Evolutionary conservation across 306 rosid species (phyloP), one percentile per base, ranked within the genome.

Genomic region (Malus asiatica): DNA sequence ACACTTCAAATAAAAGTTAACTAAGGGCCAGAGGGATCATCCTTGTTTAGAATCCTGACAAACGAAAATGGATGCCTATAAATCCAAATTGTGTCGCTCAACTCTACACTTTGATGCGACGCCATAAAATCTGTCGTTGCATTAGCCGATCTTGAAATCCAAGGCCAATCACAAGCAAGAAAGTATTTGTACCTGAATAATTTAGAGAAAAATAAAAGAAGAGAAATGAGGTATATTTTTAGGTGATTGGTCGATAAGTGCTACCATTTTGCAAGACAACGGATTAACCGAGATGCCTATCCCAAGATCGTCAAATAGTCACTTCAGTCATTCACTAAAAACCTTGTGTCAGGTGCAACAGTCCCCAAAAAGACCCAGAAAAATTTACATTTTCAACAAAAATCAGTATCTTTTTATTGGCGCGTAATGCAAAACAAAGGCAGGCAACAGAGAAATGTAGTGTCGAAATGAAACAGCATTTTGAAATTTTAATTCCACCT

Each of bases 381-480:
- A 78, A 72, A 59, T 60, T 60, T 46, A 38, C 76, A 33, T 40
- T 77, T 81, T 64, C 72, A 69, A 83, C 76, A 57, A 75, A 79
- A 30, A 40, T 46, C 70, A 76, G 73, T 64, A 32, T 51, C 32
- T 65, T 68, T 66, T 79, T 59, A 83, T 86, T 87, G 94, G 90
- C 75, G 51, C 3, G 5, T 13, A 57, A 81, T 78, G 64, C 78
- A 81, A 71, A 76, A 72, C 84, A 83, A 84, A 84, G 87, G 78
- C 85, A 77, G 70, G 44, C 44, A 9, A 40, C 91, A 71, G 86
- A 66, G 7, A 80, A 75, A 4, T 89, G 93, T 89, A 89, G 80
- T 81, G 81, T 75, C 61, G 23, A 71, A 66, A 77, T 84, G 91
- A 86, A 89, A 85, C 97, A 88, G 81, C 78, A 73, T 59, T 73